Evolutionary conservation across 202 grass and related monocot genomes (phyloP), one percentile per base, ranked within the genome.

Genomic region (Tripidium arundinaceum): DNA sequence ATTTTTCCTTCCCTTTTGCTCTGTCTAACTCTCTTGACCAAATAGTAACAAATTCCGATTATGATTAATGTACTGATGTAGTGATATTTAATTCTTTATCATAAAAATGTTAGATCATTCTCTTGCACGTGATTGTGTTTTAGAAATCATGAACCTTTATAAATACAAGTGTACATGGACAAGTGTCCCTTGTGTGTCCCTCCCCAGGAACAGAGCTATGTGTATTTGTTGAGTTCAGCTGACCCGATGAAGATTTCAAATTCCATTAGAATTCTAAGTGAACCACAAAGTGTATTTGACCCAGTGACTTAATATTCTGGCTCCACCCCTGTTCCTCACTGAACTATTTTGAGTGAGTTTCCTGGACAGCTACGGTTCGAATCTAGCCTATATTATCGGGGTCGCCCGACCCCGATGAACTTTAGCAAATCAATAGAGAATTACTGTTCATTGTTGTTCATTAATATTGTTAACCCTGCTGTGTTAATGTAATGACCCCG

Each of bases 401-500:
- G n/a, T n/a, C n/a, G n/a, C n/a, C n/a, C n/a, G n/a, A n/a, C n/a
- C n/a, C n/a, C n/a, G n/a, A n/a, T n/a, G n/a, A n/a, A n/a, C n/a
- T n/a, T n/a, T n/a, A n/a, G n/a, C n/a, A n/a, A n/a, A 3, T 28
- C 36, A n/a, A 2, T 37, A 71, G 79, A 86, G 63, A 61, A 82
- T 63, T 69, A 19, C 18, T 62, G 18, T 54, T 62, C 21, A 82
- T 31, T 65, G 21, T 82, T 38, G n/a, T n/a, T n/a, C n/a, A n/a
- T n/a, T n/a, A n/a, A n/a, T n/a, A n/a, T n/a, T n/a, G n/a, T n/a
- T n/a, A n/a, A n/a, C n/a, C n/a, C n/a, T n/a, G n/a, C n/a, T n/a
- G n/a, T n/a, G n/a, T n/a, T n/a, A n/a, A n/a, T n/a, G n/a, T n/a
- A n/a, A n/a, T n/a, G n/a, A n/a, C n/a, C n/a, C n/a, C n/a, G n/a